Conservation (phyloP, 371 early-diverging fungal species). For the Zychaea mexicana region DNA sequence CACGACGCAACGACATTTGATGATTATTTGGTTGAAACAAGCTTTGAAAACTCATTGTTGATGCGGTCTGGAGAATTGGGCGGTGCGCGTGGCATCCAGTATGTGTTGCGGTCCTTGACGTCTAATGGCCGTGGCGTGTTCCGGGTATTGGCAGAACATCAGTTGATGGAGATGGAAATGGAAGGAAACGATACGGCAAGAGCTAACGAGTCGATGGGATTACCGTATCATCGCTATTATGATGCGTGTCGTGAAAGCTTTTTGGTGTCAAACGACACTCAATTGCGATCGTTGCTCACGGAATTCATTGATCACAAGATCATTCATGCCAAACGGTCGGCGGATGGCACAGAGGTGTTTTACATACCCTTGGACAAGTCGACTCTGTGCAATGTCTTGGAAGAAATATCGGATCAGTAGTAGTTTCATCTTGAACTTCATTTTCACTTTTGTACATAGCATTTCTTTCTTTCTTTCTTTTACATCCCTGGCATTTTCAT, state of each 20-base stretch:
- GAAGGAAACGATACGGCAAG: conserved; percentile 33
- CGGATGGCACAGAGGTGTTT: conserved; percentile 81
- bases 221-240: conserved; percentile 68
- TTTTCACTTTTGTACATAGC: background rate
- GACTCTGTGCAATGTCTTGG: conserved; percentile 64
- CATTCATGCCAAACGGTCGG: conserved; percentile 63
- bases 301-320: conserved; percentile 94
- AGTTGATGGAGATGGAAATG: conserved; percentile 63
- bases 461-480: background rate
- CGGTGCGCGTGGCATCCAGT: conserved; percentile 72
- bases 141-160: conserved; percentile 70
- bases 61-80: conserved; percentile 56
- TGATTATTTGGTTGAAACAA: conserved; percentile 79
- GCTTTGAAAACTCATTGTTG: conserved; percentile 78
- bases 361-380: conserved; percentile 76
- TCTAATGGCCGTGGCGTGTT: conserved; percentile 85
- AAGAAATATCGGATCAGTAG: conserved; percentile 39
- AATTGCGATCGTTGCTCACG: conserved; percentile 83
- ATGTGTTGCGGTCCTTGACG: conserved; percentile 84
- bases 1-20: conserved; percentile 91
- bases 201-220: conserved; percentile 48
- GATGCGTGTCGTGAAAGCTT: conserved; percentile 80
- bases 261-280: conserved; percentile 77
- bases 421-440: background rate
- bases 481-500: background rate